Evolutionary conservation across 2,329 filamentous ascomycete genomes (phyloP).

Genomic region (Bisporella sp.): DNA sequence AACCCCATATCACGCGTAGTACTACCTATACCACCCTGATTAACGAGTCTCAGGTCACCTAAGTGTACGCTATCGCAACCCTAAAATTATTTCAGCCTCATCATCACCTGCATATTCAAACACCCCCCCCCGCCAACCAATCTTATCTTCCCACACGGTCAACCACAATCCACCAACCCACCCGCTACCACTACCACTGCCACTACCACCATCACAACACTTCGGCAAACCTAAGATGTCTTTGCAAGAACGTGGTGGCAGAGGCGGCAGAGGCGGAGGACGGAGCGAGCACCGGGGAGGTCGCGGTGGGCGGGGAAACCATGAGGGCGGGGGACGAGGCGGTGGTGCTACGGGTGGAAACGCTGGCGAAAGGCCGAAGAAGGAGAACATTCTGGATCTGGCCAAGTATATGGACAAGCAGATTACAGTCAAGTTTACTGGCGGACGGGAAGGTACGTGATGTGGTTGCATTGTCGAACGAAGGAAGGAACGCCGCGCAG

Average conservation of each 20-base stretch:
- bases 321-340: constrained; percentile 35
- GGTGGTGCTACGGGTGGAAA: constrained; percentile 35
- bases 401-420: constrained; percentile 96
- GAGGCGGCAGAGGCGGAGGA: constrained; percentile 12
- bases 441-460: constrained; percentile 76
- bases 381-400: constrained; percentile 96
- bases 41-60: too few species aligned
- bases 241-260: constrained; percentile 13
- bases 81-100: background rate
- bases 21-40: too few species aligned
- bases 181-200: too few species aligned
- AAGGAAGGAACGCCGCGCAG: background rate
- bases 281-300: constrained; percentile 11
- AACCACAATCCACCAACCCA: background rate
- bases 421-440: constrained; percentile 94
- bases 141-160: background rate
- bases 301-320: constrained; percentile 23
- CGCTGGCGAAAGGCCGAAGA: constrained; percentile 41
- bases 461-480: background rate
- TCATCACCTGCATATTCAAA: background rate
- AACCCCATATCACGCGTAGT: too few species aligned
- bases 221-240: constrained; percentile 6
- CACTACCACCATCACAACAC: background rate
- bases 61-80: too few species aligned
- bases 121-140: background rate